phyloP scores from a whole-genome alignment of 1,284 basidiomycete genomes.

The Bondarzewia mesenterica region DNA sequence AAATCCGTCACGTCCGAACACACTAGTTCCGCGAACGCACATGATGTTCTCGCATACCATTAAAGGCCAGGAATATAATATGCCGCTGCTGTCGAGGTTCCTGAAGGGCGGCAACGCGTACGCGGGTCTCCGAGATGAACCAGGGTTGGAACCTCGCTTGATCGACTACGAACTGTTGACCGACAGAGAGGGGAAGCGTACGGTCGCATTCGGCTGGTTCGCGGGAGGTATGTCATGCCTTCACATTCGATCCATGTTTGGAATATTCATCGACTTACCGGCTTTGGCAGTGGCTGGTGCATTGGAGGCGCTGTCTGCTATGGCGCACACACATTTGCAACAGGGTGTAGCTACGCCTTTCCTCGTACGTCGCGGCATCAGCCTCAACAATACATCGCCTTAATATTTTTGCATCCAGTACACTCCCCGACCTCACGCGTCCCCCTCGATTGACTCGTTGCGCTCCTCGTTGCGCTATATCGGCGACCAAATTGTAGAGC shows the following conservation, averaged over 20 bases:
- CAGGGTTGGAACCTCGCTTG: slow-evolving; percentile 39
- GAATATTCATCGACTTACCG: not conserved
- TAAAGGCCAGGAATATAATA: slow-evolving; percentile 84
- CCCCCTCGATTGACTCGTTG: slow-evolving; percentile 52
- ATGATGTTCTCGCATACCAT: slow-evolving; percentile 89
- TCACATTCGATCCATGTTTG: not conserved
- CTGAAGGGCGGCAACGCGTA: slow-evolving; percentile 25
- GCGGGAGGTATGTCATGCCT: slow-evolving; percentile 75
- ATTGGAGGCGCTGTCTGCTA: slow-evolving; percentile 71
- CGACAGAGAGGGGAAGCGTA: slow-evolving; percentile 56
- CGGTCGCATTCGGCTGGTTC: slow-evolving; percentile 85
- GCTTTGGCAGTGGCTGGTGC: slow-evolving; percentile 63
- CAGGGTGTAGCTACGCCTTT: slow-evolving; percentile 78
- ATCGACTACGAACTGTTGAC: slow-evolving; percentile 85
- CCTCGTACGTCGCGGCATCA: slow-evolving; percentile 50
- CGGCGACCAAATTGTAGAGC: slow-evolving; percentile 44
- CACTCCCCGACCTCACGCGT: slow-evolving; percentile 74
- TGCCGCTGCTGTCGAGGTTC: slow-evolving; percentile 65
- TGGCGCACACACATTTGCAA: slow-evolving; percentile 73
- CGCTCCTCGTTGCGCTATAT: slow-evolving; percentile 50
- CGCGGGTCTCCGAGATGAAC: slow-evolving; percentile 8
- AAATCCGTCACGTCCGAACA: slow-evolving; percentile 6
- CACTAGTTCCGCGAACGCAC: slow-evolving; percentile 45
- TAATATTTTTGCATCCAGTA: slow-evolving; percentile 35
- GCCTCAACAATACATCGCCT: not conserved